A percentile compares a stretch with the other conserved stretches of the same genome.
phyloP scores from a whole-genome alignment of 441 rosid species.

The Theobroma grandiflorum region DNA sequence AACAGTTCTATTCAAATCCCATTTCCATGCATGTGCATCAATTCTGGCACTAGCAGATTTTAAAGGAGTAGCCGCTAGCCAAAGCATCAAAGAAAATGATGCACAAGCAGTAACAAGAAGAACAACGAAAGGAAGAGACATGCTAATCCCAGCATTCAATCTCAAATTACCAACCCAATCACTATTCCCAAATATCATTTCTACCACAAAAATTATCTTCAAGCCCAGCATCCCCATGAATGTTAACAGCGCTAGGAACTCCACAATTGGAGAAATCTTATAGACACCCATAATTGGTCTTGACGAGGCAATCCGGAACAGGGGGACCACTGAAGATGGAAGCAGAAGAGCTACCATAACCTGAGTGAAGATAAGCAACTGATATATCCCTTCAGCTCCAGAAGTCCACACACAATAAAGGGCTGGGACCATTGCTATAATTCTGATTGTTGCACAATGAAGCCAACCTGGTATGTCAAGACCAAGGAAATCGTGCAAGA shows the following conservation, averaged over 20 bases:
- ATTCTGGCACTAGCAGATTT: slow-evolving; percentile 69
- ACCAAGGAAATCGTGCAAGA: slow-evolving; percentile 75
- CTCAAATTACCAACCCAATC: slow-evolving; percentile 92
- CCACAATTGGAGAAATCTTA: slow-evolving; percentile 79
- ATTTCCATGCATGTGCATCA: slow-evolving; percentile 63
- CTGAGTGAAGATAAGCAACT: slow-evolving; percentile 84
- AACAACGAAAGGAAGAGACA: slow-evolving; percentile 57
- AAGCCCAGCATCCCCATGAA: slow-evolving; percentile 82
- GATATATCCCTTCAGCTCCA: slow-evolving; percentile 94
- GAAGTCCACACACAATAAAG: slow-evolving; percentile 87
- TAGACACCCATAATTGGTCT: slow-evolving; percentile 83
- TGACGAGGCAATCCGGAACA: slow-evolving; percentile 92
- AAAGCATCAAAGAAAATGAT: slow-evolving; percentile 84
- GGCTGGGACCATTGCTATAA: slow-evolving; percentile 82
- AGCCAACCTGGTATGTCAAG: slow-evolving; percentile 93
- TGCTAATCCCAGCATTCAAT: slow-evolving; percentile 69
- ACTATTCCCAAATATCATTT: slow-evolving; percentile 90
- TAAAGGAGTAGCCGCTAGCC: slow-evolving; percentile 91
- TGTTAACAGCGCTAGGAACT: slow-evolving; percentile 66
- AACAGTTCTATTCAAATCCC: slow-evolving; percentile 52
- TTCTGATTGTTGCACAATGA: slow-evolving; percentile 83
- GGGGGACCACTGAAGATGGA: slow-evolving; percentile 92
- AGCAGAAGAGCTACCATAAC: slow-evolving; percentile 86
- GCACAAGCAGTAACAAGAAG: slow-evolving; percentile 76
- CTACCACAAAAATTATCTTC: slow-evolving; percentile 81